These are phyloP conservation scores for Russula sp. DNA, from an alignment of 768 basidiomycete species.

Conservation along the genomic window DNA sequence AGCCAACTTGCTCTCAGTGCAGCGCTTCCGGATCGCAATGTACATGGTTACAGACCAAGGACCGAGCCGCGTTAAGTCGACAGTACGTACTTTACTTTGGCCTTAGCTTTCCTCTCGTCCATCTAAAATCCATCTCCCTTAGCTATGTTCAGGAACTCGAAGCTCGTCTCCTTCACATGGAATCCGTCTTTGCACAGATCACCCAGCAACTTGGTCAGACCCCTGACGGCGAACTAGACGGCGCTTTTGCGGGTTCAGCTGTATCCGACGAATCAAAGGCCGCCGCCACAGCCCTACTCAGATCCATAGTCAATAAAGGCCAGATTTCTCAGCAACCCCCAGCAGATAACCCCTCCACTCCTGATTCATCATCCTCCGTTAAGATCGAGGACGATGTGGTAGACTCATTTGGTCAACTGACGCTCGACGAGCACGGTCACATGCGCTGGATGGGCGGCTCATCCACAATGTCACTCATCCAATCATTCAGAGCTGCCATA, in stretches of 20 bases:
- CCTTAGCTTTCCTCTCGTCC: conserved; percentile 21
- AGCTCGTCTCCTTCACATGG: conserved; percentile 84
- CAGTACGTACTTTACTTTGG: conserved; percentile 53
- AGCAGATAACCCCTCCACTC: conserved; percentile 32
- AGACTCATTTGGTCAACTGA: conserved; percentile 84
- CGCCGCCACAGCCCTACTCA: conserved; percentile 31
- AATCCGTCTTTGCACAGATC: conserved; percentile 78
- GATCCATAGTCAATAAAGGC: conserved; percentile 32
- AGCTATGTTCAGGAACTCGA: conserved; percentile 93
- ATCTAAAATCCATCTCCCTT: conserved; percentile 8
- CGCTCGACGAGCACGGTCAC: conserved; percentile 85
- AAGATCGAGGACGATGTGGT: conserved; percentile 73
- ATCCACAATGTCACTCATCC: conserved; percentile 88
- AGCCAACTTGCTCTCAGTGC: conserved; percentile 85
- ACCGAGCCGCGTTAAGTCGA: conserved; percentile 83
- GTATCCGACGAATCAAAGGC: conserved; percentile 17
- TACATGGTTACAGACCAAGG: conserved; percentile 89
- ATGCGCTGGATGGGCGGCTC: conserved; percentile 92
- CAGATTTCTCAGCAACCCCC: conserved; percentile 22
- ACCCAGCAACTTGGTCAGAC: conserved; percentile 70
- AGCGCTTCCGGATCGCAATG: conserved; percentile 69
- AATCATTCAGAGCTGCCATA: conserved; percentile 77
- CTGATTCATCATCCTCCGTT: conserved; percentile 45
- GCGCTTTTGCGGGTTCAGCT: conserved; percentile 24
- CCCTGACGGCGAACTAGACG: conserved; percentile 35